phyloP scores from a whole-genome alignment of 2,329 filamentous ascomycete genomes.

The Nemania bipapillata region DNA sequence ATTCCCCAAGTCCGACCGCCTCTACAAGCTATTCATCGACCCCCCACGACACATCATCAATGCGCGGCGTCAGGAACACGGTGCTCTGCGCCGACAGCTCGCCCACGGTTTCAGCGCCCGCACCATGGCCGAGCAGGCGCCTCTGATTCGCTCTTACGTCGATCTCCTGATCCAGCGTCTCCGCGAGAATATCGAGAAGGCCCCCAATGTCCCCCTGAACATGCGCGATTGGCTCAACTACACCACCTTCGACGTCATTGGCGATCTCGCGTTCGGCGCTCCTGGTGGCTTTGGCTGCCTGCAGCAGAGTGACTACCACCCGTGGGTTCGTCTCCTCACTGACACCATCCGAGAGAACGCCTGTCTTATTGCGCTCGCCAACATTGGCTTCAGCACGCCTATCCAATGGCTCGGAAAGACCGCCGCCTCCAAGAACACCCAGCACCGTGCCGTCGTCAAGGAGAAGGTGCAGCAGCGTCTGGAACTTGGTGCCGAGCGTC shows the following conservation, averaged over 20 bases:
- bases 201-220: conserved; percentile 43
- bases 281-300: conserved; percentile 53
- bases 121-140: conserved; percentile 56
- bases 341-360: conserved; percentile 45
- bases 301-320: conserved; percentile 50
- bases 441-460: conserved; percentile 41
- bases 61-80: conserved; percentile 51
- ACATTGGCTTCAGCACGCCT: conserved; percentile 37
- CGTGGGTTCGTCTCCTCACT: conserved; percentile 52
- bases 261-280: conserved; percentile 60
- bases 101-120: conserved; percentile 56
- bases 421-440: conserved; percentile 37
- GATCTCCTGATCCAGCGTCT: conserved; percentile 52
- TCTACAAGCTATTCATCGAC: conserved; percentile 46
- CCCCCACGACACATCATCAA: conserved; percentile 50
- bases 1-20: conserved; percentile 48
- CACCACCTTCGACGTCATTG: conserved; percentile 58
- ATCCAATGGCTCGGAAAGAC: conserved; percentile 39
- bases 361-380: conserved; percentile 35
- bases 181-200: conserved; percentile 46
- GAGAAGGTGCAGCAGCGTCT: conserved; percentile 48
- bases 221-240: conserved; percentile 57
- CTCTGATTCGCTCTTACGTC: conserved; percentile 54
- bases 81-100: conserved; percentile 51
- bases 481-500: conserved; percentile 45